These are phyloP conservation scores for Aureobasidium sp. DNA, from an alignment of 2,329 filamentous ascomycete species.

Conservation along the genomic window DNA sequence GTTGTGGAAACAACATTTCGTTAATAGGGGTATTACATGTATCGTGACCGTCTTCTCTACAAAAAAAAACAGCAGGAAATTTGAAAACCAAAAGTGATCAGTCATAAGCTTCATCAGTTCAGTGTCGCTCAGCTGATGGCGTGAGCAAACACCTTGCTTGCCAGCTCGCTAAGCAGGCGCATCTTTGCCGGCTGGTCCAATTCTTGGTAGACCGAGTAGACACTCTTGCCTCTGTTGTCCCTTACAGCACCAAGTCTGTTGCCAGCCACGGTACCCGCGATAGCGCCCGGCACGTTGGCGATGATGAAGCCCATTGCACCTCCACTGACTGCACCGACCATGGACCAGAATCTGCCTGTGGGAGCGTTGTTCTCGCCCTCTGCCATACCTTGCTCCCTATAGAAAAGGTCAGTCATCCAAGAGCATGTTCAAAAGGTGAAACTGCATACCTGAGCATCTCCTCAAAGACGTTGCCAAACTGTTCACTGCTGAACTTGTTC, in stretches of 20 bases:
- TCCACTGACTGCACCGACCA: constrained; percentile 79
- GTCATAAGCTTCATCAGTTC: constrained; percentile 17
- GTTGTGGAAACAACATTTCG: not conserved
- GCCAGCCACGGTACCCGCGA: constrained; percentile 87
- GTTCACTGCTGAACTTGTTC: constrained; percentile 56
- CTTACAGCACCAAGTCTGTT: constrained; percentile 85
- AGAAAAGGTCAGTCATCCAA: not conserved
- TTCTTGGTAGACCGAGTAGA: constrained; percentile 86
- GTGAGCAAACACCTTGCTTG: constrained; percentile 78
- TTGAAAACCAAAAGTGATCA: not conserved
- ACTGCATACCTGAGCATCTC: constrained; percentile 41
- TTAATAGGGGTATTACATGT: constrained; percentile 14
- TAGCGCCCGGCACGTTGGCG: constrained; percentile 79
- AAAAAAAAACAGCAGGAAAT: not conserved
- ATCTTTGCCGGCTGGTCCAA: constrained; percentile 77
- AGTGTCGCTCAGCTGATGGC: constrained; percentile 47
- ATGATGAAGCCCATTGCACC: constrained; percentile 92
- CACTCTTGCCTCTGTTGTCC: constrained; percentile 88
- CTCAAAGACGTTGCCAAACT: constrained; percentile 67
- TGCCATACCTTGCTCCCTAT: constrained; percentile 56
- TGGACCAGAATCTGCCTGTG: constrained; percentile 75
- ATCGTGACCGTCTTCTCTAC: not conserved
- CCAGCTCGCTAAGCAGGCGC: constrained; percentile 73
- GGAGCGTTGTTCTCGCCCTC: constrained; percentile 55
- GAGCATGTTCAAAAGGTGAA: not conserved